Evolutionary conservation across 352 stramenopile genomes (phyloP), one percentile per base, ranked within the genome.

Genomic region (Phytophthora pistaciae): DNA sequence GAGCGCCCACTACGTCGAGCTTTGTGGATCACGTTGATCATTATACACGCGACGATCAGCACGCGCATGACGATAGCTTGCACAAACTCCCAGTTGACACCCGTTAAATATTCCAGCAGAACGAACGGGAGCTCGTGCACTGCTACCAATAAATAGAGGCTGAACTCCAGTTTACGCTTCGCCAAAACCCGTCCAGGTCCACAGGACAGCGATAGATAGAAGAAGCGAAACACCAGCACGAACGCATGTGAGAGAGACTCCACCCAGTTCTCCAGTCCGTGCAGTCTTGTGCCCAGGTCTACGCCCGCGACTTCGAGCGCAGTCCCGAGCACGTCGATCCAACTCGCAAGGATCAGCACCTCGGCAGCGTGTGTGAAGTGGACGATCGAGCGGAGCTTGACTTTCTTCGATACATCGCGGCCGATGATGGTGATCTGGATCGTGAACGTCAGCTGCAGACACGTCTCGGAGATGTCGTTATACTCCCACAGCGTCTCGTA

Each of bases 391-490:
- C 42, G 50, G 7, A 85, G 38, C 20, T 70, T 70, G 38, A 84
- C 67, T 21, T 71, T 72, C 14, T 61, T 50, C n/a, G 60, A 62
- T 5, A 83, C 65, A 18, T 66, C 75, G 18, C 64, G 56, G 18
- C 72, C 71, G 23, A 85, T 71, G 13, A 82, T 70, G 0, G 76
- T 84, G 66, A 85, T 83, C 42, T 83, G 78, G 8, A 82, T 69
- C 13, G 80, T 68, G 60, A 85, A 84, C 18, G 70, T 80, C 6
- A 78, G 23, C 49, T 77, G 56, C 2, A 74, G 68, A 18, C 67
- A 72, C 58, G 75, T 69, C 74, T 82, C 74, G 13, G 74, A 82
- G 16, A 82, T 77, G 56, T 84, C 67, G 57, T 82, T 84, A 1
- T 64, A 52, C 23, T 64, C 21, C 42, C 78, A 18, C 50, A 64